Percentiles rank a stretch among this genome's conserved stretches.
Evolutionary conservation across 2,329 filamentous ascomycete species (phyloP).

Genomic region (Stachybotrys chartarum): DNA sequence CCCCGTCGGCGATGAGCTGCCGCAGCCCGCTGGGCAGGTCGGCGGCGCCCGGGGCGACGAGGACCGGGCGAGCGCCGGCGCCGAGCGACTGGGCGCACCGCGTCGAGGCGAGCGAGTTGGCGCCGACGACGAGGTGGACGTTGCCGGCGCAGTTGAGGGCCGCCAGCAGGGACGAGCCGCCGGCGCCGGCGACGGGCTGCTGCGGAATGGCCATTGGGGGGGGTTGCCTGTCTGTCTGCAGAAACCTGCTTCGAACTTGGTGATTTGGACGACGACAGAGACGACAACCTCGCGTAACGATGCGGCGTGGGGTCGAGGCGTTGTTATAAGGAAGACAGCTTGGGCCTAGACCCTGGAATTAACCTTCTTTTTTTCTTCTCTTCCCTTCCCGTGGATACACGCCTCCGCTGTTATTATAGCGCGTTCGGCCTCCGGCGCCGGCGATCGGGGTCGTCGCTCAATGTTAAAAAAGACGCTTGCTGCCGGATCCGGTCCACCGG

Average conservation of each 20-base stretch:
- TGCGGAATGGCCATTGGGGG: conserved; percentile 5
- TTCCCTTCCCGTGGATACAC: too few species aligned
- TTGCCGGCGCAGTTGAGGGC: conserved; percentile 63
- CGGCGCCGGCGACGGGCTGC: conserved; percentile 3
- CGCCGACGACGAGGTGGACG: conserved; percentile 79
- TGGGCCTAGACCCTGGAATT: not conserved
- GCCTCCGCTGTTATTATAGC: too few species aligned
- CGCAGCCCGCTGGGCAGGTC: conserved; percentile 52
- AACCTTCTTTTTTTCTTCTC: not conserved
- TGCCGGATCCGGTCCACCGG: too few species aligned
- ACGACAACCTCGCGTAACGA: too few species aligned
- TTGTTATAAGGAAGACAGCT: not conserved
- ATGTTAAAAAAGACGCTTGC: too few species aligned
- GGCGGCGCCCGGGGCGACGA: conserved; percentile 63
- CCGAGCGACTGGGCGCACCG: conserved; percentile 73
- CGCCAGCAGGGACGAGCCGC: conserved; percentile 53
- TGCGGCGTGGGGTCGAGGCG: too few species aligned
- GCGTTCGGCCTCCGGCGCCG: too few species aligned
- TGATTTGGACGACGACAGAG: too few species aligned
- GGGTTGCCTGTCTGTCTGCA: not conserved
- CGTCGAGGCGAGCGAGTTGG: conserved; percentile 78
- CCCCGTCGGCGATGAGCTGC: conserved; percentile 57
- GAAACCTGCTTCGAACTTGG: too few species aligned
- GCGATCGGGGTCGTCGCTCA: too few species aligned
- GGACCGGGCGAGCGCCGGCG: conserved; percentile 72